Percentiles rank a stretch among this genome's conserved stretches.
Conservation (phyloP, 805 yeast species). For the Cyberlindnera veronae region DNA sequence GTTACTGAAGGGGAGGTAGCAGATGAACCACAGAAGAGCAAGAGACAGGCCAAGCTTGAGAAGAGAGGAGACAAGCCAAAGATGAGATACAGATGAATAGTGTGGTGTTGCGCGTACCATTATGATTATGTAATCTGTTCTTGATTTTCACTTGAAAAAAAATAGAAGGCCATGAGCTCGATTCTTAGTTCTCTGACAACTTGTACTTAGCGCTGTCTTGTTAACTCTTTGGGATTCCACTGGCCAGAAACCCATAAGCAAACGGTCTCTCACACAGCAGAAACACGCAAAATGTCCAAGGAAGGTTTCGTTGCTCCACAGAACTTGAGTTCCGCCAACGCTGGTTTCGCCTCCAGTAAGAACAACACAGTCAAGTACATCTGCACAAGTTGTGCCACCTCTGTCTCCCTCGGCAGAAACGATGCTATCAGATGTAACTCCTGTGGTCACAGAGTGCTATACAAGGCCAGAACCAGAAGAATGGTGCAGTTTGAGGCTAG, state of each 20-base stretch:
- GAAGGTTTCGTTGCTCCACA: conserved; percentile 88
- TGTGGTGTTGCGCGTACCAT: too few species aligned
- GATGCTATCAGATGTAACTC: conserved; percentile 98
- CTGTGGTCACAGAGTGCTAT: conserved; percentile 96
- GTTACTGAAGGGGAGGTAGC: conserved; percentile 1
- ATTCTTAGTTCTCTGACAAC: too few species aligned
- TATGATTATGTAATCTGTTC: too few species aligned
- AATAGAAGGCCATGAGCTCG: too few species aligned
- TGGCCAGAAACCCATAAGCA: too few species aligned
- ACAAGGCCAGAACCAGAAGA: conserved; percentile 96
- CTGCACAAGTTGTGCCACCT: conserved; percentile 95
- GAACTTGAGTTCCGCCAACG: conserved; percentile 82
- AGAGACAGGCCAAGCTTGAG: conserved; percentile 40
- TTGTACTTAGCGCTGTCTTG: too few species aligned
- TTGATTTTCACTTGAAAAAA: background rate
- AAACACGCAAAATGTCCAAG: conserved; percentile 43
- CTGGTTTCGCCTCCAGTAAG: conserved; percentile 64
- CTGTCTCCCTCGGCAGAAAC: conserved; percentile 80
- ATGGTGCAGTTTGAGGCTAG: conserved; percentile 90
- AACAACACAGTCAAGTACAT: conserved; percentile 87
- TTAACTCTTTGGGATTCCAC: too few species aligned
- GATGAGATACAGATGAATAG: conserved; percentile 31
- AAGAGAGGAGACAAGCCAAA: conserved; percentile 37
- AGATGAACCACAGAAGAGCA: conserved; percentile 28
- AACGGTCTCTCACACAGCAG: too few species aligned